phyloP scores from a whole-genome alignment of 139 green algal genomes.

The Haematococcus lacustris region DNA sequence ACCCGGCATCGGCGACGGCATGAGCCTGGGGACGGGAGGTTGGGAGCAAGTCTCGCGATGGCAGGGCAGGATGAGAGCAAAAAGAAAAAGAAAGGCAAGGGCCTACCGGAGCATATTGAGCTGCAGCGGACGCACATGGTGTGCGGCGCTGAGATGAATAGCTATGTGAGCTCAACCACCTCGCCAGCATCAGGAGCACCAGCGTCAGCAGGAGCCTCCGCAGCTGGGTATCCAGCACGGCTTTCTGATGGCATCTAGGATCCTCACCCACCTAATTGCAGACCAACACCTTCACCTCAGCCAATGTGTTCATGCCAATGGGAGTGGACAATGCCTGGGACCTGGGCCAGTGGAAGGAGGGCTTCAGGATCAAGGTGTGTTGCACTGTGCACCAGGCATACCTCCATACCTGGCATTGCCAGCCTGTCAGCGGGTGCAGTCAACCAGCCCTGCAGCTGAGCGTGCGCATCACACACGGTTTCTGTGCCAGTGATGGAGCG shows the following conservation, averaged over 20 bases:
- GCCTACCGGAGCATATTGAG: slow-evolving; percentile 52
- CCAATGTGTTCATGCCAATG: slow-evolving; percentile 54
- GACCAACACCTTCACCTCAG: slow-evolving; percentile 59
- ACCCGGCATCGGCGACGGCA: no score
- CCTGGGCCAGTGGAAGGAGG: slow-evolving; percentile 54
- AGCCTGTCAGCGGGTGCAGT: not conserved
- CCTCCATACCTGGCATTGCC: no score
- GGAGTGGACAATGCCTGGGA: slow-evolving; percentile 75
- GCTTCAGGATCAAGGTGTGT: slow-evolving; percentile 44
- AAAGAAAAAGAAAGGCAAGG: not conserved
- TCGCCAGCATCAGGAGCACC: not conserved
- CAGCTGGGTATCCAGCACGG: not conserved
- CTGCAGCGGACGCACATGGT: slow-evolving; percentile 54
- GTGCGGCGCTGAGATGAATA: slow-evolving; percentile 64
- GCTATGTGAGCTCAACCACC: slow-evolving; percentile 48
- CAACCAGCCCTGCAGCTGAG: no score
- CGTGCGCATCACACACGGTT: no score
- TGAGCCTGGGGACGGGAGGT: no score
- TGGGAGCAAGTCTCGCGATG: no score
- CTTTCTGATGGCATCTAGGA: not conserved
- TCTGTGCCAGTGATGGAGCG: no score
- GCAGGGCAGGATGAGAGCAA: no score
- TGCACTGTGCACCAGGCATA: no score
- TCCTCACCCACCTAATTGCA: slow-evolving; percentile 20
- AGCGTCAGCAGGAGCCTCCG: not conserved